Percentiles rank a stretch among this genome's conserved stretches.
phyloP scores from a whole-genome alignment of 2,329 filamentous ascomycete species.

The Talaromyces verruculosus region DNA sequence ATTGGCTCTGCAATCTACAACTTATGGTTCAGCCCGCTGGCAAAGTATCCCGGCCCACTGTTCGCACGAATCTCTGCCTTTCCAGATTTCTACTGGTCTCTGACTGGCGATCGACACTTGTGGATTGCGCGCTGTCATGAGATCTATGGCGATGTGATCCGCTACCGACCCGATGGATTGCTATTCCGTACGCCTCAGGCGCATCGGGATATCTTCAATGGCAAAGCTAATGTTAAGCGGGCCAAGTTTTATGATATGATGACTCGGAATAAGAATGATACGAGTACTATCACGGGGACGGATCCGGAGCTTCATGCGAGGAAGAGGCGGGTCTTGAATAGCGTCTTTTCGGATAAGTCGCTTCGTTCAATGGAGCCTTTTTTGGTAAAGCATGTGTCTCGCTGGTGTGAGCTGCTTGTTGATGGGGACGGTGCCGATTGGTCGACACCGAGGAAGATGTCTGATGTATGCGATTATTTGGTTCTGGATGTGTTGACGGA shows the following conservation, averaged over 20 bases:
- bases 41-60: conserved; percentile 4
- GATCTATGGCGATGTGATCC: conserved; percentile 10
- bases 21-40: conserved; percentile 7
- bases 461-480: conserved; percentile 1
- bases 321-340: conserved; percentile 13
- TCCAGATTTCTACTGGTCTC: conserved; percentile 11
- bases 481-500: conserved; percentile 15
- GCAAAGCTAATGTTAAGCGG: conserved; percentile 6
- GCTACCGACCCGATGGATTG: not conserved
- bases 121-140: conserved; percentile 9
- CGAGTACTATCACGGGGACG: not conserved
- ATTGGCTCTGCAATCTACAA: conserved; percentile 1
- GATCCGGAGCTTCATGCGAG: conserved; percentile 5
- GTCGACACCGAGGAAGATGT: conserved; percentile 4
- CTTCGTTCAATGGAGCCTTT: conserved; percentile 4
- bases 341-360: conserved; percentile 13
- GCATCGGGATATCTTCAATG: not conserved
- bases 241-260: conserved; percentile 3
- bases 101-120: conserved; percentile 9
- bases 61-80: not conserved
- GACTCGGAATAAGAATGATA: not conserved
- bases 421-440: conserved; percentile 1
- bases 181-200: not conserved
- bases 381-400: conserved; percentile 6
- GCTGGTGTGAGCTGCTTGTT: conserved; percentile 9